Conservation (phyloP, 371 early-diverging fungal species). For the Synchytrium microbalum region DNA sequence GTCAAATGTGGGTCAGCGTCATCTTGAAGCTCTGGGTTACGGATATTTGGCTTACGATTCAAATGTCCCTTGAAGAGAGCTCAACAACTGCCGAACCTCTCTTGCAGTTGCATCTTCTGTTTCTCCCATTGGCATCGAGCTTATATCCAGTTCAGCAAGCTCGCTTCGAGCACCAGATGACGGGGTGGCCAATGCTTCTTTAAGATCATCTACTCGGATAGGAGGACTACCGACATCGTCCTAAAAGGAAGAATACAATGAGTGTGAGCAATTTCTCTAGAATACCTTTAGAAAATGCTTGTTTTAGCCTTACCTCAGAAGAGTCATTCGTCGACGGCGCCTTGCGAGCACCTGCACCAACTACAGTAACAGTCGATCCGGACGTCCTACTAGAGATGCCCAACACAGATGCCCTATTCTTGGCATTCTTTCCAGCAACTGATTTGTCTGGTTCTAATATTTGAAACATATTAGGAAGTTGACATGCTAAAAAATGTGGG, state of each 20-base stretch:
- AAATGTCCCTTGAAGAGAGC: background rate
- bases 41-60: background rate
- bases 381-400: background rate
- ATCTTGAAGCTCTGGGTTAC: too few species aligned
- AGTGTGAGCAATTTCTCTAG: too few species aligned
- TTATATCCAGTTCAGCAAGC: background rate
- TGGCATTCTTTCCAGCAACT: background rate
- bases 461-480: too few species aligned
- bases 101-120: background rate
- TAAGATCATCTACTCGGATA: slow-evolving; percentile 5
- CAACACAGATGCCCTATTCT: background rate
- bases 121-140: background rate
- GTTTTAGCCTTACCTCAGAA: background rate
- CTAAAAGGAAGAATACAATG: background rate
- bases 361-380: background rate
- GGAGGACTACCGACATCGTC: background rate
- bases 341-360: background rate
- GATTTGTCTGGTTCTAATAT: background rate
- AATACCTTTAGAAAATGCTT: too few species aligned
- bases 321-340: background rate
- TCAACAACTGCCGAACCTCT: background rate
- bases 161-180: background rate
- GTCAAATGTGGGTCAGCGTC: too few species aligned
- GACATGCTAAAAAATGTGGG: too few species aligned
- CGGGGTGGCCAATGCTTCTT: slow-evolving; percentile 1